Conservation (phyloP, 2,329 filamentous ascomycete genomes). For the Malbranchea cinnamomea region DNA sequence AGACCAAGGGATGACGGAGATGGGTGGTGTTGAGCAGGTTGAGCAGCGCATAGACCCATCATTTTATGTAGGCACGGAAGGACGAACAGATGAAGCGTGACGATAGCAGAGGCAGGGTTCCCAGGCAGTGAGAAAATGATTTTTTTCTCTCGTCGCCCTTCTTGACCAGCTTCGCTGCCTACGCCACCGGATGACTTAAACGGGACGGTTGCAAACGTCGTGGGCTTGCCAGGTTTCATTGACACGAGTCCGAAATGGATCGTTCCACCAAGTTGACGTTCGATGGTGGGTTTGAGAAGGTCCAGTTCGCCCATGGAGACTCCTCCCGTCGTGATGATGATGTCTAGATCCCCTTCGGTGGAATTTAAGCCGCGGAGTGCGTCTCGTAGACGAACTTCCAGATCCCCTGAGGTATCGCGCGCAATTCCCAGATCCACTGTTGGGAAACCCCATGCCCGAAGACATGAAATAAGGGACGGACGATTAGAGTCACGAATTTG, state of each 20-base stretch:
- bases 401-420: slow-evolving; percentile 38
- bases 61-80: slow-evolving; percentile 70
- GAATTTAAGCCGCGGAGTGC: slow-evolving; percentile 44
- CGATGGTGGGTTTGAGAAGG: slow-evolving; percentile 89
- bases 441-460: slow-evolving; percentile 58
- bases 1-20: slow-evolving; percentile 47
- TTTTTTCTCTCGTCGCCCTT: slow-evolving; percentile 47
- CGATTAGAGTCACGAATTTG: slow-evolving; percentile 92
- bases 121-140: slow-evolving; percentile 82
- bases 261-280: slow-evolving; percentile 72
- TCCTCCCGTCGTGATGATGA: slow-evolving; percentile 83
- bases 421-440: slow-evolving; percentile 78
- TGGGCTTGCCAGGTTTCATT: slow-evolving; percentile 98
- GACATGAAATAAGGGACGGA: slow-evolving; percentile 68
- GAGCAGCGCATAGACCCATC: slow-evolving; percentile 41
- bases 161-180: slow-evolving; percentile 25
- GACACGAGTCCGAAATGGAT: slow-evolving; percentile 93
- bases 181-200: slow-evolving; percentile 30
- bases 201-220: slow-evolving; percentile 83
- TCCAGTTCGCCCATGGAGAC: slow-evolving; percentile 98
- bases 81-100: slow-evolving; percentile 89
- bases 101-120: slow-evolving; percentile 83
- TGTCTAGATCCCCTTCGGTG: slow-evolving; percentile 41
- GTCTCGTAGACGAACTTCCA: slow-evolving; percentile 63
- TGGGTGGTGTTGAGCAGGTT: slow-evolving; percentile 40